Percentiles rank a stretch among this genome's conserved stretches.
These are phyloP conservation scores for Ogataea paraovalis DNA, from an alignment of 805 yeast genomes.

Conservation along the genomic window DNA sequence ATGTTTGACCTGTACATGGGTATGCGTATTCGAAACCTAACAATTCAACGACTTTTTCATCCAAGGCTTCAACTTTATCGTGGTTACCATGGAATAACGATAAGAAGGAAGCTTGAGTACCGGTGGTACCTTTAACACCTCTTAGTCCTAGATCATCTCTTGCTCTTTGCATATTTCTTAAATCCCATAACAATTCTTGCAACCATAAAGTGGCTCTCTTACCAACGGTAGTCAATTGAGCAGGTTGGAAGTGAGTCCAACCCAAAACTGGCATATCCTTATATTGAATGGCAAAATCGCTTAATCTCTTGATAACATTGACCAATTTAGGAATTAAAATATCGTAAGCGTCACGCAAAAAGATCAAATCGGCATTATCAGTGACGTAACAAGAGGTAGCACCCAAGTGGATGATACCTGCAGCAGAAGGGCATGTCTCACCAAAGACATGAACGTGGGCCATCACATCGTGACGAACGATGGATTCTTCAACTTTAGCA, in stretches of 20 bases:
- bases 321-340: constrained; percentile 90
- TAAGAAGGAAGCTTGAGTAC: constrained; percentile 96
- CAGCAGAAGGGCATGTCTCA: constrained; percentile 87
- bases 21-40: constrained; percentile 92
- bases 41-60: constrained; percentile 86
- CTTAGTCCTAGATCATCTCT: constrained; percentile 94
- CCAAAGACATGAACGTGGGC: constrained; percentile 98
- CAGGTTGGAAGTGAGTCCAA: constrained; percentile 99
- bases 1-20: constrained; percentile 99
- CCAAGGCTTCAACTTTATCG: constrained; percentile 90
- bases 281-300: constrained; percentile 83
- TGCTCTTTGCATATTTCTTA: constrained; percentile 92
- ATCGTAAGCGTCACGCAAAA: constrained; percentile 93
- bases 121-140: constrained; percentile 99
- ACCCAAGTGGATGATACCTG: constrained; percentile 96
- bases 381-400: constrained; percentile 98
- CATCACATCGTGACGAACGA: constrained; percentile 99
- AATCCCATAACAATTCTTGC: constrained; percentile 96
- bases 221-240: constrained; percentile 97
- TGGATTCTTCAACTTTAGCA: constrained; percentile 92
- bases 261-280: constrained; percentile 97
- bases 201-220: constrained; percentile 97
- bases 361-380: constrained; percentile 96
- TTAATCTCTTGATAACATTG: constrained; percentile 87
- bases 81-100: constrained; percentile 95